Conservation (phyloP, 108 stramenopile species). For the Nannochloropsis granulata region DNA sequence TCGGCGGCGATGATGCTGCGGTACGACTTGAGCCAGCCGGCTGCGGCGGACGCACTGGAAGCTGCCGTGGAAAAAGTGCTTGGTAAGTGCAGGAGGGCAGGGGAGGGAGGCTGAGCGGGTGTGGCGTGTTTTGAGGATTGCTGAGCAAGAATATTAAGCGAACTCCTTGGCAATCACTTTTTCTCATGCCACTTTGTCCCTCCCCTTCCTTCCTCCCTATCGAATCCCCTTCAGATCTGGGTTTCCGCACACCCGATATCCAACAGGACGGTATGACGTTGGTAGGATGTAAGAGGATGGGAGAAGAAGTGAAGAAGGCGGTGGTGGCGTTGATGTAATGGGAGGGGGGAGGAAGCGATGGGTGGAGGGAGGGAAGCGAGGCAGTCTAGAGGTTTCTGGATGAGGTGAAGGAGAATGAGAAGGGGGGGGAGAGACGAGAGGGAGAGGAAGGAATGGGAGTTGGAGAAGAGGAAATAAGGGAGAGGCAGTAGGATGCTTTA, state of each 20-base stretch:
- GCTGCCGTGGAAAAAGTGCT: neutral
- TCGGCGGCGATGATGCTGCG: slow-evolving; percentile 94
- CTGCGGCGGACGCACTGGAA: slow-evolving; percentile 47
- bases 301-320: slow-evolving; percentile 21
- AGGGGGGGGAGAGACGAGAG: no score
- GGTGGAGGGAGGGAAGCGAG: no score
- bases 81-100: neutral
- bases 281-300: slow-evolving; percentile 35
- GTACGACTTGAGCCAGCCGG: slow-evolving; percentile 78
- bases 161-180: no score
- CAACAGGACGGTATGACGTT: slow-evolving; percentile 7
- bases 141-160: no score
- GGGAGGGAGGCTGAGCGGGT: neutral
- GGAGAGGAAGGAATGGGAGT: no score
- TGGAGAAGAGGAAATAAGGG: no score
- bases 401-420: no score
- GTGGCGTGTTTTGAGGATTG: neutral
- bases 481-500: no score
- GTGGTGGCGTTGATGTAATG: neutral
- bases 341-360: no score
- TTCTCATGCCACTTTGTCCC: no score
- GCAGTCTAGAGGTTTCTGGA: no score
- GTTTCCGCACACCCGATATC: slow-evolving; percentile 22
- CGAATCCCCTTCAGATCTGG: neutral
- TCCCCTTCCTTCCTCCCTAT: no score